Evolutionary conservation across 2,329 filamentous ascomycete genomes (phyloP).

Genomic region (Penicillium sumatraense): DNA sequence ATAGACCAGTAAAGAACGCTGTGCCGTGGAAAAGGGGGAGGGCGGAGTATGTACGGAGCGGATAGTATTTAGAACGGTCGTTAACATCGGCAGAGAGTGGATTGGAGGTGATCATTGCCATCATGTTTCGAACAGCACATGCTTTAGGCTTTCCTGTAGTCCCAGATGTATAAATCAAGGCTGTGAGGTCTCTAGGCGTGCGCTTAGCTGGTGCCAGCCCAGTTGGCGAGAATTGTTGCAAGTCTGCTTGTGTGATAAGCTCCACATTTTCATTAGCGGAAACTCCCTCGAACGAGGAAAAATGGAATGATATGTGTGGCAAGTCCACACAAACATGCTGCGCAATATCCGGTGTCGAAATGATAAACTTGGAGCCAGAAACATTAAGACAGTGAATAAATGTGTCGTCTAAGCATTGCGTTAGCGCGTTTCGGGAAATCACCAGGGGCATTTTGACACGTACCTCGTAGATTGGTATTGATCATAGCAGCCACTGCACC

Average conservation of each 20-base stretch:
- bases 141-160: conserved; percentile 55
- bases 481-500: conserved; percentile 52
- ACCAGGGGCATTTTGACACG: not conserved
- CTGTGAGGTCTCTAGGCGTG: conserved; percentile 39
- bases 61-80: conserved; percentile 48
- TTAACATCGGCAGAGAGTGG: conserved; percentile 41
- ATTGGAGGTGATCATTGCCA: conserved; percentile 43
- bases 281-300: conserved; percentile 41
- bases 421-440: not conserved
- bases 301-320: conserved; percentile 43
- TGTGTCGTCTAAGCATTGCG: conserved; percentile 42
- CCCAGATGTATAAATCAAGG: conserved; percentile 55
- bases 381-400: conserved; percentile 51
- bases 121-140: conserved; percentile 47
- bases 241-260: conserved; percentile 27
- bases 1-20: conserved; percentile 51
- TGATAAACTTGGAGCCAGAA: conserved; percentile 45
- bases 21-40: conserved; percentile 57
- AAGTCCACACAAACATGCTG: conserved; percentile 38
- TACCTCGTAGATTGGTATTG: conserved; percentile 54
- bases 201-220: conserved; percentile 37
- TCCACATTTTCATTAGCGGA: conserved; percentile 29
- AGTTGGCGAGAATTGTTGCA: conserved; percentile 31
- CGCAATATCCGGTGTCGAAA: conserved; percentile 52
- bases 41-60: conserved; percentile 52